phyloP scores from a whole-genome alignment of 495 filamentous ascomycete species.

The Diplogelasinospora grovesii region DNA sequence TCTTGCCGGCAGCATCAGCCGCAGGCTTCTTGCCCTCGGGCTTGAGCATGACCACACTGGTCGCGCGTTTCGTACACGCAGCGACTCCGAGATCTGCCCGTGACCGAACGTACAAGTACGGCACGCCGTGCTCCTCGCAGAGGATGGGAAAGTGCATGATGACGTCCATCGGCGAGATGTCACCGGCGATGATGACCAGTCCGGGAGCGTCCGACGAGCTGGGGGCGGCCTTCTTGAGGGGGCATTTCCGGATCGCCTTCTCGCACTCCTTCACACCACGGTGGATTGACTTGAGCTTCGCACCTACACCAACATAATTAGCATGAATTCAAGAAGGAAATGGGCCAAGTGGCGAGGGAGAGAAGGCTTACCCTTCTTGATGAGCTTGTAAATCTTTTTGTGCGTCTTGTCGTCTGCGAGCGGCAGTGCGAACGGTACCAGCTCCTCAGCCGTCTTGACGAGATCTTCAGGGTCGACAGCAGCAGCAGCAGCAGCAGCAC shows the following conservation, averaged over 20 bases:
- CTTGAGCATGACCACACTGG: constrained; percentile 85
- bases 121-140: constrained; percentile 93
- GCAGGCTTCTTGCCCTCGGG: constrained; percentile 51
- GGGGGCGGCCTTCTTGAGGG: constrained; percentile 49
- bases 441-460: constrained; percentile 53
- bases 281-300: constrained; percentile 87
- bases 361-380: constrained; percentile 90
- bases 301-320: constrained; percentile 59
- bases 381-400: constrained; percentile 88
- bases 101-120: constrained; percentile 84
- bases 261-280: constrained; percentile 98
- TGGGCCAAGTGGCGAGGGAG: too few relatives aligned
- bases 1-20: constrained; percentile 23
- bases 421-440: constrained; percentile 91
- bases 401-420: constrained; percentile 82
- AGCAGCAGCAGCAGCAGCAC: constrained; percentile 13
- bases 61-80: constrained; percentile 87
- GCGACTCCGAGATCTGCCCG: constrained; percentile 88
- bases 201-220: constrained; percentile 50
- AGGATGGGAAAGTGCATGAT: constrained; percentile 95
- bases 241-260: constrained; percentile 89
- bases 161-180: constrained; percentile 96
- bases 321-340: background rate
- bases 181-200: constrained; percentile 86
- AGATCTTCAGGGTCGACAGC: constrained; percentile 27